phyloP scores from a whole-genome alignment of 1,284 basidiomycete genomes.

The Trichosporon sp. region DNA sequence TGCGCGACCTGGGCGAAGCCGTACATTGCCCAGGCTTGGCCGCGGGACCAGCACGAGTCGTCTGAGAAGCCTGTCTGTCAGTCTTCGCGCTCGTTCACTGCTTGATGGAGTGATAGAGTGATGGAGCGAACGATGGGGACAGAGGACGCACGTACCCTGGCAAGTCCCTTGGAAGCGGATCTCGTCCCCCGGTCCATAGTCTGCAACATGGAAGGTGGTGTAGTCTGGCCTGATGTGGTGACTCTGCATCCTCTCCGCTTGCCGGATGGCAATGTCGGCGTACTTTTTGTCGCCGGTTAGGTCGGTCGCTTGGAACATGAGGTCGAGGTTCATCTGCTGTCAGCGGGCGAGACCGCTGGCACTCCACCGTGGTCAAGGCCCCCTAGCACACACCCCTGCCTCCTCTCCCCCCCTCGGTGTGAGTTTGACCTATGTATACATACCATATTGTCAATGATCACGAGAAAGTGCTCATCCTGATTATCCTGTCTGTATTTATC shows the following conservation, averaged over 20 bases:
- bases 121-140: no score
- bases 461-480: constrained; percentile 33
- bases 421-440: no score
- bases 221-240: constrained; percentile 29
- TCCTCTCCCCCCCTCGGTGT: no score
- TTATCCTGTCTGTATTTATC: constrained; percentile 23
- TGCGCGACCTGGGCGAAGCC: constrained; percentile 36
- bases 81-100: no score
- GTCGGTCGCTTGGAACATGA: constrained; percentile 32
- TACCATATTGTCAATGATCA: constrained; percentile 41
- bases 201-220: constrained; percentile 37
- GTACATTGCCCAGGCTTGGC: constrained; percentile 42
- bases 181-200: constrained; percentile 26
- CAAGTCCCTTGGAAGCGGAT: no score
- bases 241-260: constrained; percentile 26
- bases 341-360: no score
- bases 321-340: constrained; percentile 43
- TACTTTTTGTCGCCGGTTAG: constrained; percentile 29
- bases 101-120: no score
- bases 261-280: constrained; percentile 27
- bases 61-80: constrained; percentile 31
- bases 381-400: no score
- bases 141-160: no score
- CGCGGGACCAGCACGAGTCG: constrained; percentile 32
- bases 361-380: no score